Base-by-base conservation (phyloP, 2,329 filamentous ascomycete species). In the Fusarium verrucosum region DNA sequence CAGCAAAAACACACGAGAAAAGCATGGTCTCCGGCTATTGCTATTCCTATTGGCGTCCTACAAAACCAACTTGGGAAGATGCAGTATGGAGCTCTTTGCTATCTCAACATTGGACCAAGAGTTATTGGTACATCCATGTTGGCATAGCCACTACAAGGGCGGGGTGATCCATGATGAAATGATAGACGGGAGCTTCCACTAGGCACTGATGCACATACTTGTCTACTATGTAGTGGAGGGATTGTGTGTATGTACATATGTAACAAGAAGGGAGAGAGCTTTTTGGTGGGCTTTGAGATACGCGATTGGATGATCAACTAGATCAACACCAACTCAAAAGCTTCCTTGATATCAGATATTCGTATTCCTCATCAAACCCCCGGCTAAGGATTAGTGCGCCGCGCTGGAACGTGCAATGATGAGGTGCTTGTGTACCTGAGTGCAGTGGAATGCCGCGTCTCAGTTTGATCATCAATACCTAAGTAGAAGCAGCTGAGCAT, bases 401-500 rank as follows among this genome's bases (percentile, higher is more conserved):
- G n/a, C 26, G 16, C 49, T 56, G 57, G 58, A 61, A 61, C 58
- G 57, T 45, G 20, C 22, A 56, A 28, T 44, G n/a, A 56, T 49
- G 43, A 50, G 38, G 17, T 38, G 10, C 26, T 22, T 14, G 30
- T 32, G 37, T 47, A 5, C 41, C 43, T 62, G 42, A 36, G 44
- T 38, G 23, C 50, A 44, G 22, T 56, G 58, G 58, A 61, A 62
- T 61, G 49, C 26, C 4, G 9, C n/a, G 13, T 26, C 14, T 52
- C 32, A 33, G 58, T 23, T 20, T 35, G 26, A 43, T 25, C 33
- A 52, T 32, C 40, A 35, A 19, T 14, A n/a, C 28, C 26, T 13
- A 13, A 30, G 37, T 7, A 28, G 26, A 52, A 8, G 7, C 20
- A 17, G 14, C 22, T 41, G 10, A 45, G n/a, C 7, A 19, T 25